Evolutionary conservation across 192 early-diverging fungal species (phyloP).

Genomic region (Linnemannia exigua): DNA sequence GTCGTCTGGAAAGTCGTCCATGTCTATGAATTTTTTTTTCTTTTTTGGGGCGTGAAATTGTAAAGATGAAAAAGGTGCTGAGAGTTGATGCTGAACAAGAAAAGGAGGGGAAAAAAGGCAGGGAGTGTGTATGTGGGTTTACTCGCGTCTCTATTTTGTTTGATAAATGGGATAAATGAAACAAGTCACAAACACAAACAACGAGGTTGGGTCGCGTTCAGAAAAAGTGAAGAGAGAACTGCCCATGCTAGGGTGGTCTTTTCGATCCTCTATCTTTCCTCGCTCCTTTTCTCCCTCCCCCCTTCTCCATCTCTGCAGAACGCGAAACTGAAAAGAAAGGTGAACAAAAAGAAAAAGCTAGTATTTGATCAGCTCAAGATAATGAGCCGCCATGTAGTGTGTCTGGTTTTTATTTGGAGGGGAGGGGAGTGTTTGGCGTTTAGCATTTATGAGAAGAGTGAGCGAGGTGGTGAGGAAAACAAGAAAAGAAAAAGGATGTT

Average conservation of each 20-base stretch:
- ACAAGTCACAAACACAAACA: neutral
- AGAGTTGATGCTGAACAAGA: neutral
- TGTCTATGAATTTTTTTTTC: too few species aligned
- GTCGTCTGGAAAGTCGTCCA: slow-evolving; percentile 16
- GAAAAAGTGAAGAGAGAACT: neutral
- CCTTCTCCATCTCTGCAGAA: too few species aligned
- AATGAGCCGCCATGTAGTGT: neutral
- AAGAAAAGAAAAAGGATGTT: neutral
- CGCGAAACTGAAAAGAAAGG: too few species aligned
- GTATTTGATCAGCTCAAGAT: neutral
- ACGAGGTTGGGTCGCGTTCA: slow-evolving; percentile 7
- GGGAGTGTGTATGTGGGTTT: neutral
- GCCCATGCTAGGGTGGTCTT: too few species aligned
- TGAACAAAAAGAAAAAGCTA: neutral
- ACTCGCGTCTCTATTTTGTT: neutral
- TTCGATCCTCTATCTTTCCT: neutral
- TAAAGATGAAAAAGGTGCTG: neutral
- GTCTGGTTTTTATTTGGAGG: slow-evolving; percentile 35
- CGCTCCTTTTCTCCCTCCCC: neutral
- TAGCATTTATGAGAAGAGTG: neutral
- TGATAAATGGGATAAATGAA: neutral
- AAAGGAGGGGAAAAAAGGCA: neutral
- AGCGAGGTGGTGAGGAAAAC: neutral
- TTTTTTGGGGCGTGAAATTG: neutral
- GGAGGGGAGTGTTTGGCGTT: slow-evolving; percentile 14